Evolutionary conservation across 768 basidiomycete species (phyloP).

Genomic region (Pisolithus marmoratus): DNA sequence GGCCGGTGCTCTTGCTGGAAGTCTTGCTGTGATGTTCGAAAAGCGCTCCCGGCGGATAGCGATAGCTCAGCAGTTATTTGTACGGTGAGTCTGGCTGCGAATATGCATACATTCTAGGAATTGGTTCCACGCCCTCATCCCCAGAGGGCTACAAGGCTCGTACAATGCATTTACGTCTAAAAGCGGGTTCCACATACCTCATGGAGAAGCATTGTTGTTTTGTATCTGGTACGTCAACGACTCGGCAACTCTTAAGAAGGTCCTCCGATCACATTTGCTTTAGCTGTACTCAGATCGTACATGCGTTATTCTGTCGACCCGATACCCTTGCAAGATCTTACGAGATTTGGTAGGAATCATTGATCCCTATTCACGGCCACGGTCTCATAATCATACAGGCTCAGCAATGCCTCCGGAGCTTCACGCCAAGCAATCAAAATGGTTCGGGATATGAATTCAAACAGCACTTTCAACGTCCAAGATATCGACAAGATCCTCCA

Average conservation of each 20-base stretch:
- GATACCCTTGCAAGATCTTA: slow-evolving; percentile 84
- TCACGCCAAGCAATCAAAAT: slow-evolving; percentile 53
- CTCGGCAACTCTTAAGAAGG: background rate
- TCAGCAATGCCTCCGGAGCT: slow-evolving; percentile 61
- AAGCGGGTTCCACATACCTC: slow-evolving; percentile 64
- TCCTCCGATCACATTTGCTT: background rate
- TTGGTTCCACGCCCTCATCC: background rate
- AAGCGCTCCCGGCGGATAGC: slow-evolving; percentile 55
- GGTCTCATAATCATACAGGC: slow-evolving; percentile 45
- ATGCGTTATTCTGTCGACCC: slow-evolving; percentile 68
- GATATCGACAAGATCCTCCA: slow-evolving; percentile 51
- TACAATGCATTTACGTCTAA: slow-evolving; percentile 75
- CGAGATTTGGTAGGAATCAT: slow-evolving; percentile 50
- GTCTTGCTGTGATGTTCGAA: slow-evolving; percentile 72
- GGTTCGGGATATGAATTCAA: slow-evolving; percentile 55
- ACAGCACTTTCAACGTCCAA: slow-evolving; percentile 48
- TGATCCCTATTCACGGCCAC: background rate
- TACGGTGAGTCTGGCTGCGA: slow-evolving; percentile 50
- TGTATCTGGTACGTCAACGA: slow-evolving; percentile 50
- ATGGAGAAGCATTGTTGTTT: slow-evolving; percentile 83
- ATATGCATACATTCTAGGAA: background rate
- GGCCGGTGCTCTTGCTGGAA: slow-evolving; percentile 74
- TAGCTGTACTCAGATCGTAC: slow-evolving; percentile 84
- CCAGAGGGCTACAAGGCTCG: slow-evolving; percentile 82
- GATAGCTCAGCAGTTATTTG: slow-evolving; percentile 86